A percentile compares a stretch with the other conserved stretches of the same genome.
Conservation (phyloP, 2,329 filamentous ascomycete species). For the Exutisphaerella laricina region DNA sequence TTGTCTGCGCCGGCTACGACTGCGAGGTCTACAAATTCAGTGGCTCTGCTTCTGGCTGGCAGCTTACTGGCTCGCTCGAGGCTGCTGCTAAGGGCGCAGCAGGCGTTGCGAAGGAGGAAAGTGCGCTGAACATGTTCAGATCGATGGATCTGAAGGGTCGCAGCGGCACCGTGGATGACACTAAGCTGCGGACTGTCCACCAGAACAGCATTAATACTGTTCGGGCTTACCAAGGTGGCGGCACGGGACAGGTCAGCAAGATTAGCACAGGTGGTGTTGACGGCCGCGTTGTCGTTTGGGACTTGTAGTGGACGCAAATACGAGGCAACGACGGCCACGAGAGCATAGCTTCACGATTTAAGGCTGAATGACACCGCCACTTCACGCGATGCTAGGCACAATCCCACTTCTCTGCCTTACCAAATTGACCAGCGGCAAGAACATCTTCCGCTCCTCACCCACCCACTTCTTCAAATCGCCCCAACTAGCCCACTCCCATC, state of each 20-base stretch:
- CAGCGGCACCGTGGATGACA: constrained; percentile 68
- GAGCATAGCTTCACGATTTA: too few species aligned
- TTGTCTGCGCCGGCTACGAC: constrained; percentile 88
- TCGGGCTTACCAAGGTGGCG: constrained; percentile 64
- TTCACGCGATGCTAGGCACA: constrained; percentile 8
- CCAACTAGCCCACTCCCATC: constrained; percentile 52
- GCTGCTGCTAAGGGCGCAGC: constrained; percentile 33
- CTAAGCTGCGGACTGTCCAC: constrained; percentile 88
- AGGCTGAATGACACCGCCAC: too few species aligned
- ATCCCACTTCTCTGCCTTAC: constrained; percentile 36
- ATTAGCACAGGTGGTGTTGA: constrained; percentile 63
- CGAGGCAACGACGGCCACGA: too few species aligned
- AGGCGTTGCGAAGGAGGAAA: constrained; percentile 66
- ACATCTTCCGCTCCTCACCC: constrained; percentile 25
- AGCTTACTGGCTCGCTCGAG: constrained; percentile 75
- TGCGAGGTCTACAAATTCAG: constrained; percentile 85
- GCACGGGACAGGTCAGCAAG: constrained; percentile 52
- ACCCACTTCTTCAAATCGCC: constrained; percentile 37
- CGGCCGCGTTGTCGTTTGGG: constrained; percentile 45
- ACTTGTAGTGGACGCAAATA: constrained; percentile 31
- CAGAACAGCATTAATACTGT: constrained; percentile 93
- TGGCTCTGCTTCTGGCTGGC: constrained; percentile 75
- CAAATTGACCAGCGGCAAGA: constrained; percentile 49
- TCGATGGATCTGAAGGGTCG: constrained; percentile 99
- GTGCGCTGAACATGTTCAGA: constrained; percentile 93